Evolutionary conservation across 192 early-diverging fungal species (phyloP), one percentile per base, ranked within the genome.

Genomic region (Coemansia sp.): DNA sequence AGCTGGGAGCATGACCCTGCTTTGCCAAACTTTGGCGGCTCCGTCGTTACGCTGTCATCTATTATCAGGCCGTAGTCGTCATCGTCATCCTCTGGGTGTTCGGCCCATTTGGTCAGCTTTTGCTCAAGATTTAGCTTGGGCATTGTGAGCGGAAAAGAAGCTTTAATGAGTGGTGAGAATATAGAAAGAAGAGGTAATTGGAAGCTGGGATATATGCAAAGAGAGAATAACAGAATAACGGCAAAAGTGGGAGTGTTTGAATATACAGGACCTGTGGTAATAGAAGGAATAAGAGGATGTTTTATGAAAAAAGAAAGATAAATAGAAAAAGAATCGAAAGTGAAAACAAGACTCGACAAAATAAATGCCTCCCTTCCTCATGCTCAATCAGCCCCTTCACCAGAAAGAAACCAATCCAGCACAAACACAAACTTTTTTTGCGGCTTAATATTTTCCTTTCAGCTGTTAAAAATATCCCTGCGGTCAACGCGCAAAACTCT

Each of bases 41-140:
- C 75, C 18, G 72, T 63, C 2, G 73, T 81, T 18, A 81, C 69
- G 36, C 67, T 71, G 62, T 74, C 72, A 63, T 80, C 77, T 35
- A 80, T 80, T 35, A 80, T 80, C 49, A 80, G 63, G 9, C 77
- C 77, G 30, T 80, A 80, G 72, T 80, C 77, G 48, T 59, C 63
- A 64, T 69, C 67, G 23, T 68, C 72, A 62, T 80, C 72, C 62
- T 80, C 72, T 30, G 77, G 69, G 44, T 62, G 66, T 62, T 80
- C 77, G 46, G 46, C 72, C 77, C 77, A 80, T 57, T 65, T 67
- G n/a, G 77, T 53, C 43, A 80, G 66, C 36, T 71, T 67, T 58
- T 80, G 64, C 55, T 80, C 72, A 24, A 80, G 77, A 49, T 53
- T 73, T 62, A 74, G 73, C 18, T 62, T 60, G 38, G 58, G 59